Conservation (phyloP, 805 yeast species). For the Teunomyces cretensis region DNA sequence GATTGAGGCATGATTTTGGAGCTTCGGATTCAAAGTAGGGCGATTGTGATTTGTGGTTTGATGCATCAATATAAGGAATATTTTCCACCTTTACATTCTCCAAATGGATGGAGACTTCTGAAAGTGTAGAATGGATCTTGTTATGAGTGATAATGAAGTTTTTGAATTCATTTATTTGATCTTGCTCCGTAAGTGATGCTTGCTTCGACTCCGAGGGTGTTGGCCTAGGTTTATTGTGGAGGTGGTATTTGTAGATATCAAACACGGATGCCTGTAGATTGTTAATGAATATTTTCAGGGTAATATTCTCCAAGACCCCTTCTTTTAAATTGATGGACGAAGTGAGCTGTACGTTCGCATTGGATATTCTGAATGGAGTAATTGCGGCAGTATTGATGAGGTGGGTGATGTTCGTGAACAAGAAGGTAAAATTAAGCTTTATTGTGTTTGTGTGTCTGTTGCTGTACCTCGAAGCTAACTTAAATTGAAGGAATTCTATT, state of each 20-base stretch:
- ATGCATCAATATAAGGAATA: constrained; percentile 30
- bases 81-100: constrained; percentile 26
- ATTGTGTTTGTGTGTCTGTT: constrained; percentile 14
- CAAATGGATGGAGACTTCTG: constrained; percentile 25
- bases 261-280: constrained; percentile 23
- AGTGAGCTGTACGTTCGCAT: constrained; percentile 14
- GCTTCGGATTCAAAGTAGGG: constrained; percentile 24
- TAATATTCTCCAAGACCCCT: constrained; percentile 20
- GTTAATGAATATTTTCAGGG: constrained; percentile 19
- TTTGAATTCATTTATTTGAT: neutral
- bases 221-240: constrained; percentile 5
- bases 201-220: neutral
- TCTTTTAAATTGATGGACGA: constrained; percentile 13
- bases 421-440: constrained; percentile 16
- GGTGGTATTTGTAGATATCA: constrained; percentile 17
- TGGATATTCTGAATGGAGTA: constrained; percentile 5
- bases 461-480: constrained; percentile 19
- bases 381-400: constrained; percentile 5
- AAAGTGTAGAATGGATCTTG: constrained; percentile 20
- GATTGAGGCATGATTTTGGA: constrained; percentile 18
- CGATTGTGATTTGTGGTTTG: constrained; percentile 15
- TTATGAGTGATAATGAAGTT: constrained; percentile 10
- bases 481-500: constrained; percentile 22
- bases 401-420: constrained; percentile 11
- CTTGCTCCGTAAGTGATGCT: neutral